Conservation (phyloP, 176 grass and related monocot species). For the Ampelocalamus luodianensis region DNA sequence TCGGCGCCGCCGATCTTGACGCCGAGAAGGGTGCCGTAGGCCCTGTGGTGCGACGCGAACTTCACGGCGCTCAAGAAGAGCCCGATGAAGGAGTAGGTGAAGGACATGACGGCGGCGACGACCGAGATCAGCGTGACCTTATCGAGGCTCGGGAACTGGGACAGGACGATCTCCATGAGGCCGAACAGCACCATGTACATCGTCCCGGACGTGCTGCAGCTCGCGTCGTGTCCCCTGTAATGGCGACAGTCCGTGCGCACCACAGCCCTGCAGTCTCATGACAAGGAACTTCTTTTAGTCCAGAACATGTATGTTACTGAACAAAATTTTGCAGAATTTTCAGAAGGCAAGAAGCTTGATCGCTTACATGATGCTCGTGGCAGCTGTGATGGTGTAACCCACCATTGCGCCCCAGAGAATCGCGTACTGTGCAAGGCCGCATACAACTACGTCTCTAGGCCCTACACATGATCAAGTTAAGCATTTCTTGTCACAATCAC, state of each 20-base stretch:
- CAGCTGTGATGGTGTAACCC: conserved; percentile 90
- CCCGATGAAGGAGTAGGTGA: conserved; percentile 59
- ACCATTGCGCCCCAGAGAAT: conserved; percentile 87
- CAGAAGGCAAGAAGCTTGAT: background rate
- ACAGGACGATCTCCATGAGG: conserved; percentile 66
- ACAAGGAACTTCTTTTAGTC: background rate
- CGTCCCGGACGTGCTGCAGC: conserved; percentile 77
- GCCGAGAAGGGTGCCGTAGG: conserved; percentile 69
- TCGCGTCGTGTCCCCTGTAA: conserved; percentile 51
- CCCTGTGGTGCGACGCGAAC: conserved; percentile 60
- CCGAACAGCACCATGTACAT: conserved; percentile 87
- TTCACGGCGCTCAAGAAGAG: conserved; percentile 63
- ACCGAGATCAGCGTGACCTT: conserved; percentile 72
- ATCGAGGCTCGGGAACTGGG: conserved; percentile 87
- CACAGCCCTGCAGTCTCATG: conserved; percentile 55
- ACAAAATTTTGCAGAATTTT: background rate
- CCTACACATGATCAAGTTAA: conserved; percentile 43
- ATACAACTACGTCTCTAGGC: conserved; percentile 64
- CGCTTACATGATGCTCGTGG: conserved; percentile 85
- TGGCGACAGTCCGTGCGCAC: conserved; percentile 79
- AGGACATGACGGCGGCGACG: conserved; percentile 61
- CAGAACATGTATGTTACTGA: background rate
- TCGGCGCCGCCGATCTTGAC: conserved; percentile 55
- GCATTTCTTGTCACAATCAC: background rate
- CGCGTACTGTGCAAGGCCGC: conserved; percentile 67